Evolutionary conservation across 805 yeast genomes (phyloP).

Genomic region (Candida parachauliodes): DNA sequence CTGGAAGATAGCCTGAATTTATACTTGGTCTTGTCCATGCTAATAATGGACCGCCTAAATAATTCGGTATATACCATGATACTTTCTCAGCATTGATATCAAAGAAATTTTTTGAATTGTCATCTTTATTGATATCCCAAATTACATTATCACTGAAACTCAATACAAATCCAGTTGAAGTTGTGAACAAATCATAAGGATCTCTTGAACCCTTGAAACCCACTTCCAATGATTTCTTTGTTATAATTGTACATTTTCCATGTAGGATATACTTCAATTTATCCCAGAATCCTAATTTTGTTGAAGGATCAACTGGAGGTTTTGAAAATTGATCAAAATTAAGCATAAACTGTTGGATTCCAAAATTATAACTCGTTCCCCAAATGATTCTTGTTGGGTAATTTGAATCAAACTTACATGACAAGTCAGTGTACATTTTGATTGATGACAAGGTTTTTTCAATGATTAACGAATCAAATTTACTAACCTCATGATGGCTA

Average conservation of each 20-base stretch:
- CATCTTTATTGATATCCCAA: slow-evolving; percentile 60
- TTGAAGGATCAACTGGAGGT: slow-evolving; percentile 85
- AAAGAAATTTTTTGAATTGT: slow-evolving; percentile 66
- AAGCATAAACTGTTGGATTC: slow-evolving; percentile 73
- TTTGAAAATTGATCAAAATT: slow-evolving; percentile 81
- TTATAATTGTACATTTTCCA: slow-evolving; percentile 55
- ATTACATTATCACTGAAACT: slow-evolving; percentile 62
- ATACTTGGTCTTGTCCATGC: slow-evolving; percentile 56
- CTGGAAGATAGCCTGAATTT: slow-evolving; percentile 44
- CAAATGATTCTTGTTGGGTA: slow-evolving; percentile 68
- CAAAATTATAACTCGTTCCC: slow-evolving; percentile 84
- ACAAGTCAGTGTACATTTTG: slow-evolving; percentile 63
- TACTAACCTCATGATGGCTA: slow-evolving; percentile 6
- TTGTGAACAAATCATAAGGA: slow-evolving; percentile 70
- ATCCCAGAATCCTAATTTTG: slow-evolving; percentile 90
- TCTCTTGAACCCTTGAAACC: slow-evolving; percentile 71
- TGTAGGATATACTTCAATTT: slow-evolving; percentile 74
- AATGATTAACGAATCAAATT: slow-evolving; percentile 55
- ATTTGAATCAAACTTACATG: slow-evolving; percentile 50
- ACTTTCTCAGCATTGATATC: slow-evolving; percentile 60
- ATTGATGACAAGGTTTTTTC: slow-evolving; percentile 76
- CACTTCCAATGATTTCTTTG: slow-evolving; percentile 50
- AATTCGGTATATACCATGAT: slow-evolving; percentile 74
- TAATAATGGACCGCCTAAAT: slow-evolving; percentile 45
- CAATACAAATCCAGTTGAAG: slow-evolving; percentile 72